Base-by-base conservation (phyloP, 2,329 filamentous ascomycete species). In the Nemania sp. region DNA sequence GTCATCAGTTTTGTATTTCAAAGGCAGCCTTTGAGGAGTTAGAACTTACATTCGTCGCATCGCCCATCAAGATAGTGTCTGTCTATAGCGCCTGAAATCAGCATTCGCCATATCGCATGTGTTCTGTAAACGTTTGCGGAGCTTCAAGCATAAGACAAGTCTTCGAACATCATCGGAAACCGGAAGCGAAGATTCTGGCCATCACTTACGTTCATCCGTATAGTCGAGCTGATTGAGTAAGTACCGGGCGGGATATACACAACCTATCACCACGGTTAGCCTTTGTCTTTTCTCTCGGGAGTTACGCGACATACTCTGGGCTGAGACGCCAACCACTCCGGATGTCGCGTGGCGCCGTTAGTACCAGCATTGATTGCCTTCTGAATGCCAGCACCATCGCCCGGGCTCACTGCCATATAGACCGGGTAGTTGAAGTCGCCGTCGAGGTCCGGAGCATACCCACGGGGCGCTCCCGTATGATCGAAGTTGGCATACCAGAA, bases 1-100 rank as follows among this genome's bases (percentile, higher is more conserved):
- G 18, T 45, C 6, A n/a, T 68, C 2, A 71, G 67, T 53, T 51
- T 51, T 20, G 43, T 24, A n/a, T 20, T 43, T 35, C 6, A 4
- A 20, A 27, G 22, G 20, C 11, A 38, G 6, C 6, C 38, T 29
- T 5, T 38, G 20, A 11, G n/a, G 10, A 5, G n/a, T 15, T 51
- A 10, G 6, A 35, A 70, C 77, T 74, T 26, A 79, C 79, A 60
- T 83, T 76, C 3, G 79, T 82, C 1, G 82, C 78, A 67, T 84
- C 82, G n/a, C 82, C 82, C 79, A 84, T 83, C 52, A 84, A 70
- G 38, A 84, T 79, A 5, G 82, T 84, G 54, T 83, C 82, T 0
- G 82, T 68, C 67, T 69, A 13, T 43, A 66, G 26, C 3, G 35
- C 26, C n/a, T 22, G 15, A 10, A 43, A 29, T 69, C 22, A 69